These are phyloP conservation scores for Pichiaceae sp. DNA, from an alignment of 1,139 yeast genomes.

Conservation along the genomic window DNA sequence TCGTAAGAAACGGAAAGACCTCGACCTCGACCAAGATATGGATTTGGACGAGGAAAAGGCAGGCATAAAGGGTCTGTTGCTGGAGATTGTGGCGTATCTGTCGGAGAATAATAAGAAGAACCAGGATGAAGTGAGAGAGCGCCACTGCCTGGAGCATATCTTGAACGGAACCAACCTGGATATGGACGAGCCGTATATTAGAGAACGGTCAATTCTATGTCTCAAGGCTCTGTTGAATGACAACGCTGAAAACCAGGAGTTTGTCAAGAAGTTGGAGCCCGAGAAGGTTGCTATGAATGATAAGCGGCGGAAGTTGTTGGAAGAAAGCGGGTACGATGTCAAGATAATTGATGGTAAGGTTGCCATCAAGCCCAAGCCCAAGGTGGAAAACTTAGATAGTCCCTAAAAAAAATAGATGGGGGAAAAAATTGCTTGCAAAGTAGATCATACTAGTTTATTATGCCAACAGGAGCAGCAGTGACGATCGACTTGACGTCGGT, in stretches of 20 bases:
- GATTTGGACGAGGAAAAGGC: slow-evolving; percentile 23
- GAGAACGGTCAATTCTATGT: slow-evolving; percentile 78
- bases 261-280: slow-evolving; percentile 61
- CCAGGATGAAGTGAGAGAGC: slow-evolving; percentile 61
- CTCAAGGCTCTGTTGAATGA: slow-evolving; percentile 56
- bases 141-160: slow-evolving; percentile 63
- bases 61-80: slow-evolving; percentile 47
- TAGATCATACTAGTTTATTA: background rate
- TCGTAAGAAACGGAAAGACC: slow-evolving; percentile 33
- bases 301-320: slow-evolving; percentile 32
- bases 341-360: slow-evolving; percentile 49
- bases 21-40: slow-evolving; percentile 23
- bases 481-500: slow-evolving; percentile 21
- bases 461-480: background rate
- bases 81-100: slow-evolving; percentile 54
- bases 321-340: slow-evolving; percentile 53
- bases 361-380: slow-evolving; percentile 23
- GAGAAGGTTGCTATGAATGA: slow-evolving; percentile 41
- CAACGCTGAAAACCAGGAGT: slow-evolving; percentile 61
- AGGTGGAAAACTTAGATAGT: background rate
- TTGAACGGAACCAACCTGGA: slow-evolving; percentile 82
- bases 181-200: slow-evolving; percentile 78
- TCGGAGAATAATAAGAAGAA: slow-evolving; percentile 40
- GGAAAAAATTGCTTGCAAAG: background rate
- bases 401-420: background rate